Conservation (phyloP, 2,329 filamentous ascomycete species). For the Scedosporium aurantiacum region DNA sequence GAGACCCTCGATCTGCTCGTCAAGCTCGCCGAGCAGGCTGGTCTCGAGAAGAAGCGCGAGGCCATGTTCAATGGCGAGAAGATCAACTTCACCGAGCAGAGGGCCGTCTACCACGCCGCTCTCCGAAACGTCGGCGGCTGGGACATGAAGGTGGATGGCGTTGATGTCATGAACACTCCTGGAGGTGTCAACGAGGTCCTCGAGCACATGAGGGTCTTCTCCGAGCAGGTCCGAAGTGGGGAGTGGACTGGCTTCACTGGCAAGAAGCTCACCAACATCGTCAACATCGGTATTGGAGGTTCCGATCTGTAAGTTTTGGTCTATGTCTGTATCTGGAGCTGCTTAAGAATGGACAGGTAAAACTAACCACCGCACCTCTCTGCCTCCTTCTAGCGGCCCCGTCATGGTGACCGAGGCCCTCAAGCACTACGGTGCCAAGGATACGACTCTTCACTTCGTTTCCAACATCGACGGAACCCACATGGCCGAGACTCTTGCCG, state of each 20-base stretch:
- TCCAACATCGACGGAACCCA: constrained; percentile 99
- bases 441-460: constrained; percentile 90
- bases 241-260: constrained; percentile 96
- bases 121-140: constrained; percentile 81
- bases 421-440: constrained; percentile 81
- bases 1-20: constrained; percentile 81
- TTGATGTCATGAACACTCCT: constrained; percentile 83
- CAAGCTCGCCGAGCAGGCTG: constrained; percentile 84
- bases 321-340: neutral
- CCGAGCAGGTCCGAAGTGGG: constrained; percentile 84
- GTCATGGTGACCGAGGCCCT: constrained; percentile 99
- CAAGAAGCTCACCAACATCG: constrained; percentile 90
- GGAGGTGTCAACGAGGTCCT: constrained; percentile 85
- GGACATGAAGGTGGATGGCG: constrained; percentile 73
- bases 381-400: constrained; percentile 64
- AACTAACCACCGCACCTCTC: constrained; percentile 10
- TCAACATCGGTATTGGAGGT: constrained; percentile 97
- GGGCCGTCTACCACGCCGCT: constrained; percentile 91
- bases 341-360: constrained; percentile 8
- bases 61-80: constrained; percentile 95
- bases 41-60: constrained; percentile 87
- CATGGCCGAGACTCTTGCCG: constrained; percentile 81
- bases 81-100: constrained; percentile 98
- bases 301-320: constrained; percentile 73
- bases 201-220: constrained; percentile 97